phyloP scores from a whole-genome alignment of 2,329 filamentous ascomycete species.

The Epichloe gansuensis region DNA sequence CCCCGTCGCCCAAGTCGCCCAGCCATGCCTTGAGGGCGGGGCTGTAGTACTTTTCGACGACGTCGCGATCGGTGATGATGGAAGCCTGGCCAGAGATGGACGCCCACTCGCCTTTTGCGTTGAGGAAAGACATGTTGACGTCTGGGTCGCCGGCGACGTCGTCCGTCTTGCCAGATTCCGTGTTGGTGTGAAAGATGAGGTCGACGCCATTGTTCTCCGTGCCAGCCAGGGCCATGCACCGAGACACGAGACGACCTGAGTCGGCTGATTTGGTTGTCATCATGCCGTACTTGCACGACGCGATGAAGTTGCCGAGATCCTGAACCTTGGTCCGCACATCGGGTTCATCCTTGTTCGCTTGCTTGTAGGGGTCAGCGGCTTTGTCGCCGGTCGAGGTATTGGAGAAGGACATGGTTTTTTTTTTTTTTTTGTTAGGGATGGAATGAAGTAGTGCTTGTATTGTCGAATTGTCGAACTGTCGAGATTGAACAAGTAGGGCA shows the following conservation, averaged over 20 bases:
- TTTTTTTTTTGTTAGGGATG: neutral
- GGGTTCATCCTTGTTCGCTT: slow-evolving; percentile 53
- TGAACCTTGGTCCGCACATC: slow-evolving; percentile 64
- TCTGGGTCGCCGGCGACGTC: slow-evolving; percentile 61
- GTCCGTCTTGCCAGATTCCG: slow-evolving; percentile 76
- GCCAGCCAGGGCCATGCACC: slow-evolving; percentile 75
- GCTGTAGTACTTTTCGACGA: slow-evolving; percentile 65
- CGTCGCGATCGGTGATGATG: slow-evolving; percentile 55
- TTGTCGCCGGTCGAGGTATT: slow-evolving; percentile 51
- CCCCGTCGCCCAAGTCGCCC: slow-evolving; percentile 72
- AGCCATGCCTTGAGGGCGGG: slow-evolving; percentile 70
- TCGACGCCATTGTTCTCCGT: slow-evolving; percentile 72
- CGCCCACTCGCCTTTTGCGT: slow-evolving; percentile 69
- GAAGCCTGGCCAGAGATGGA: slow-evolving; percentile 64
- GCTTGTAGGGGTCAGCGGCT: slow-evolving; percentile 65
- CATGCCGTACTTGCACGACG: slow-evolving; percentile 72
- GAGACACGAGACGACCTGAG: slow-evolving; percentile 58
- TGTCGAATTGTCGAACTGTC: no score
- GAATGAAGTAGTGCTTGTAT: no score
- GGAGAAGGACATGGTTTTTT: slow-evolving; percentile 25
- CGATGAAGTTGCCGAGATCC: slow-evolving; percentile 59
- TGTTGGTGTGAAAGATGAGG: slow-evolving; percentile 85
- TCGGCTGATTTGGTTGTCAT: slow-evolving; percentile 65
- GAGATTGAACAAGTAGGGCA: no score
- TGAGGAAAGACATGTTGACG: slow-evolving; percentile 74